Base-by-base conservation (phyloP, 768 basidiomycete genomes). In the Mycena galericulata region DNA sequence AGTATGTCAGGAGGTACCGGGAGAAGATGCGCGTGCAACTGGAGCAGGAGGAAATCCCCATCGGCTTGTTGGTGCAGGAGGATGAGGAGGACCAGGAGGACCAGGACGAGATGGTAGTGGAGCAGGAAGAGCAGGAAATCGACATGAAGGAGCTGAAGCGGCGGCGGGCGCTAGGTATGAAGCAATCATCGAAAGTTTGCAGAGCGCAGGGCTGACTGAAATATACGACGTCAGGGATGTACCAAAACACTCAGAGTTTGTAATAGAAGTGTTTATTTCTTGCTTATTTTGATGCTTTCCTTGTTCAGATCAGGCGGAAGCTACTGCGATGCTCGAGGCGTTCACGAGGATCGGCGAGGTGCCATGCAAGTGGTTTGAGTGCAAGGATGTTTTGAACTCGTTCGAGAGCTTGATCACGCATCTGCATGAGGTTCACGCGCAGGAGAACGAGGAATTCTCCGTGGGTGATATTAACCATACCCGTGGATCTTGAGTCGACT, bases 341-440 rank as follows among this genome's bases (percentile, higher is more conserved):
- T 85, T 82, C 65, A 81, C 82, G 10, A 81, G 87, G 67, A 67
- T 91, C 59, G 80, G 79, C 59, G 80, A 82, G 68, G 75, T 80
- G 47, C 79, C 76, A 14, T 93, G 92, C 77, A 82, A 81, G 75
- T 94, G 92, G 92, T 78, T 76, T 62, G 80, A 81, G 29, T 94
- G 92, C 76, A 82, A 81, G 65, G 81, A 80, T 45, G 71, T 87
- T 17, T 72, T 92, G 69, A 91, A 89, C 73, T 89, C 88, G 49
- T 78, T 80, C 8, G 79, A 84, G 46, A 82, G 79, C 47, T 75
- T 92, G 56, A 73, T 85, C 40, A 73, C 77, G 22, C 92, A 93
- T 80, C 75, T 90, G 47, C 63, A 56, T 36, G 77, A 77, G 53
- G 62, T 70, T 26, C 84, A 86, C 74, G 79, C 75, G 17, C 49